Percentiles rank a stretch among this genome's conserved stretches.
phyloP scores from a whole-genome alignment of 2,329 filamentous ascomycete genomes.

The Metarhizium robertsii region DNA sequence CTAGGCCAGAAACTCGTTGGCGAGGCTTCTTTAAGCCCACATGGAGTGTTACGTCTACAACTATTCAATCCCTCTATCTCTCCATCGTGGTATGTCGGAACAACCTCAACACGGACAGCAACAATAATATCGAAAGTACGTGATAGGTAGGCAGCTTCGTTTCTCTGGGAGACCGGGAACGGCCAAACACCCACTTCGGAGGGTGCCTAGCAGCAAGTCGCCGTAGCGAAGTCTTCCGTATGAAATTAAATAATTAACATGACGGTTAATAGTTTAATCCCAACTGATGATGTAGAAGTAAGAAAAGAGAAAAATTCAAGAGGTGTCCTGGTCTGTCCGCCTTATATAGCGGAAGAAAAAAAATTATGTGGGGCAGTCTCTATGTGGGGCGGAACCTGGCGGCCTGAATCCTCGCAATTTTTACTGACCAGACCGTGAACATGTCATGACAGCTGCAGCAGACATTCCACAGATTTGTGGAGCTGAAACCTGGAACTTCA shows the following conservation, averaged over 20 bases:
- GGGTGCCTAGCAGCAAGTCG: conserved; percentile 46
- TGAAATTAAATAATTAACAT: conserved; percentile 35
- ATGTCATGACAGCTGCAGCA: too few species aligned
- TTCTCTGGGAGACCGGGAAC: conserved; percentile 45
- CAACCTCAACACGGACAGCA: conserved; percentile 43
- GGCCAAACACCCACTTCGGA: conserved; percentile 40
- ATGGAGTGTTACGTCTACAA: neutral
- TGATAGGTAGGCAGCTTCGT: conserved; percentile 37
- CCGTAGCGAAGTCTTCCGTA: conserved; percentile 40
- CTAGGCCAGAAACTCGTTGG: neutral
- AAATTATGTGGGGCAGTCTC: neutral
- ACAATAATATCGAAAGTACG: conserved; percentile 25
- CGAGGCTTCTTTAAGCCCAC: neutral
- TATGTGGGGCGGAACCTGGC: neutral
- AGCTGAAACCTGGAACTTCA: too few species aligned
- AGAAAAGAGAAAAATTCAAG: conserved; percentile 16
- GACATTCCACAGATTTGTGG: too few species aligned
- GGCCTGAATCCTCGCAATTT: conserved; percentile 12
- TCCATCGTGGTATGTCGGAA: conserved; percentile 29
- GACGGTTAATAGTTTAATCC: conserved; percentile 39
- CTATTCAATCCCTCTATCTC: neutral
- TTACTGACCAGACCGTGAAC: too few species aligned
- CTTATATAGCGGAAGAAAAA: conserved; percentile 9
- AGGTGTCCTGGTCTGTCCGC: neutral
- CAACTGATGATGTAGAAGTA: conserved; percentile 34